phyloP scores from a whole-genome alignment of 176 grass and related monocot species.

The Avena sativa region DNA sequence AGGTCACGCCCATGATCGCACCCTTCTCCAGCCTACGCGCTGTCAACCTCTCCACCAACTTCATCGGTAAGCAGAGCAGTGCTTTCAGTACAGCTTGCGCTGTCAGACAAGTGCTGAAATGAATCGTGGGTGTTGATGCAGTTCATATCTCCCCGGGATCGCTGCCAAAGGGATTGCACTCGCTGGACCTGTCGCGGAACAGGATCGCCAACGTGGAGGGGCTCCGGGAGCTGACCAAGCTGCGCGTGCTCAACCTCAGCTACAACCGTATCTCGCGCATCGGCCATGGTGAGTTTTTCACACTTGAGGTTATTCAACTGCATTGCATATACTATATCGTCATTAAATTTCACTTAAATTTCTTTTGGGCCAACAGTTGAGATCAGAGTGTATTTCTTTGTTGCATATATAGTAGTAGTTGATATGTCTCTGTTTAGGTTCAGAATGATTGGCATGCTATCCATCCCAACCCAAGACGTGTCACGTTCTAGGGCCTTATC shows the following conservation, averaged over 20 bases:
- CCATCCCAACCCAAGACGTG: too few species aligned
- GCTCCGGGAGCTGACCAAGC: conserved; percentile 71
- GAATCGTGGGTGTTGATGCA: background rate
- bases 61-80: conserved; percentile 61
- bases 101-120: background rate
- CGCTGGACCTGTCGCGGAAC: conserved; percentile 91
- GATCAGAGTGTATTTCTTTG: background rate
- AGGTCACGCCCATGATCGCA: conserved; percentile 75
- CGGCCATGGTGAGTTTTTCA: conserved; percentile 69
- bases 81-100: background rate
- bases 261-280: conserved; percentile 95
- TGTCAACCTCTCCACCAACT: conserved; percentile 87
- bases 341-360: background rate
- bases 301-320: background rate
- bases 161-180: conserved; percentile 81
- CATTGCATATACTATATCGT: background rate
- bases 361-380: background rate
- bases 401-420: background rate
- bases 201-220: conserved; percentile 81
- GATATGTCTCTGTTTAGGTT: background rate
- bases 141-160: conserved; percentile 65
- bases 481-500: conserved; percentile 16
- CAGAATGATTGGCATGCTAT: background rate
- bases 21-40: conserved; percentile 74
- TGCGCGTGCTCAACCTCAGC: conserved; percentile 90